phyloP scores from a whole-genome alignment of 2,329 filamentous ascomycete genomes.

The Penicillium sp. region DNA sequence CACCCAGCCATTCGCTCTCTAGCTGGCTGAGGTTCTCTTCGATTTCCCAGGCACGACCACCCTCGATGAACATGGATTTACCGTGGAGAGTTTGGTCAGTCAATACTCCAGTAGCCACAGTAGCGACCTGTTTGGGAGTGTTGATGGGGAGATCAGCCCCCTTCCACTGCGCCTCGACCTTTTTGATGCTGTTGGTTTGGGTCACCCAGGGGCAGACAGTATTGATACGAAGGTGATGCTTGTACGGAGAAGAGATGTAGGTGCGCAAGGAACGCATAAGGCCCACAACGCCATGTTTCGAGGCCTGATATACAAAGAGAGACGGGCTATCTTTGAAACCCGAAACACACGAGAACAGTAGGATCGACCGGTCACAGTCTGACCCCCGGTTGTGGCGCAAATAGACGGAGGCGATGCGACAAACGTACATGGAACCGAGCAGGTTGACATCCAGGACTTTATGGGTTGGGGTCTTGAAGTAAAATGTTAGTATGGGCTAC shows the following conservation, averaged over 20 bases:
- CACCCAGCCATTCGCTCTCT: constrained; percentile 45
- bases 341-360: constrained; percentile 46
- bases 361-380: constrained; percentile 41
- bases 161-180: constrained; percentile 36
- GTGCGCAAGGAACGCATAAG: constrained; percentile 47
- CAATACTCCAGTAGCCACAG: constrained; percentile 38
- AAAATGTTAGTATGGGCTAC: not conserved
- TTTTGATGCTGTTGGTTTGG: constrained; percentile 37
- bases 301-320: constrained; percentile 47
- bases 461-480: constrained; percentile 30
- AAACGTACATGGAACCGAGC: constrained; percentile 47
- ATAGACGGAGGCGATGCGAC: constrained; percentile 50
- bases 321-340: constrained; percentile 50
- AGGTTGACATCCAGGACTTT: constrained; percentile 50
- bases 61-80: constrained; percentile 44
- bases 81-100: constrained; percentile 39
- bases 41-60: constrained; percentile 45
- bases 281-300: constrained; percentile 52
- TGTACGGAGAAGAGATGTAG: constrained; percentile 32
- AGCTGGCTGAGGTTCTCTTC: constrained; percentile 43
- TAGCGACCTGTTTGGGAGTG: constrained; percentile 40
- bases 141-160: constrained; percentile 41
- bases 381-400: constrained; percentile 41
- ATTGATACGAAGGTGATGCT: constrained; percentile 44
- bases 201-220: constrained; percentile 48